Evolutionary conservation across 495 filamentous ascomycete species (phyloP).

Genomic region (Darksidea phi): DNA sequence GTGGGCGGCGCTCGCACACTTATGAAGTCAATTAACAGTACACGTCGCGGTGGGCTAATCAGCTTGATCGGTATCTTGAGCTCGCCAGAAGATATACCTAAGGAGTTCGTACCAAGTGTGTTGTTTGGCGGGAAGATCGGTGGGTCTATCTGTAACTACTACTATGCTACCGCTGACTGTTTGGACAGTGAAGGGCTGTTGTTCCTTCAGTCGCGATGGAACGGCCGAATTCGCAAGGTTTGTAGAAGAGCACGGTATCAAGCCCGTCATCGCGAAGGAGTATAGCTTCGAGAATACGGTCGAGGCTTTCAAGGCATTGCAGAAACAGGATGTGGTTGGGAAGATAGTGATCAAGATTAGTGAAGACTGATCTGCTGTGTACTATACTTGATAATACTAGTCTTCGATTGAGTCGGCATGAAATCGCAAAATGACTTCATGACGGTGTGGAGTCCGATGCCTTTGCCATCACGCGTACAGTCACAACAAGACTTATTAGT

Average conservation of each 20-base stretch:
- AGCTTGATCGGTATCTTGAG: slow-evolving; percentile 19
- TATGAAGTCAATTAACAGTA: slow-evolving; percentile 7
- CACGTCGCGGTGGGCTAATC: slow-evolving; percentile 11
- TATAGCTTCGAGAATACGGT: slow-evolving; percentile 19
- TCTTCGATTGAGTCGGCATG: no score
- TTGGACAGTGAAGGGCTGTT: slow-evolving; percentile 9
- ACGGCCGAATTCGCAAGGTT: slow-evolving; percentile 8
- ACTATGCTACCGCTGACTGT: background rate
- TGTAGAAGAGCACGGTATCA: slow-evolving; percentile 11
- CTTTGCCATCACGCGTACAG: no score
- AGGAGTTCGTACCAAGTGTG: background rate
- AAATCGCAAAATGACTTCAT: no score
- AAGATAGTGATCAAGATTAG: slow-evolving; percentile 25
- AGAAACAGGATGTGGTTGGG: slow-evolving; percentile 10
- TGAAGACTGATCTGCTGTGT: background rate
- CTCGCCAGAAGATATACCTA: background rate
- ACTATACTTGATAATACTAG: no score
- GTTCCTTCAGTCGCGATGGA: slow-evolving; percentile 5
- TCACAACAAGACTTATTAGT: no score
- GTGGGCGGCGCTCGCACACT: slow-evolving; percentile 20
- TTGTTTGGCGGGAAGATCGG: slow-evolving; percentile 16
- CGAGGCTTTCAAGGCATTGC: slow-evolving; percentile 12
- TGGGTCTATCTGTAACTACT: background rate
- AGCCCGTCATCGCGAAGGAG: slow-evolving; percentile 11
- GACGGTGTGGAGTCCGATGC: no score